These are phyloP conservation scores for Saccharomycopsis fibuligera DNA, from an alignment of 805 yeast species.

Conservation along the genomic window DNA sequence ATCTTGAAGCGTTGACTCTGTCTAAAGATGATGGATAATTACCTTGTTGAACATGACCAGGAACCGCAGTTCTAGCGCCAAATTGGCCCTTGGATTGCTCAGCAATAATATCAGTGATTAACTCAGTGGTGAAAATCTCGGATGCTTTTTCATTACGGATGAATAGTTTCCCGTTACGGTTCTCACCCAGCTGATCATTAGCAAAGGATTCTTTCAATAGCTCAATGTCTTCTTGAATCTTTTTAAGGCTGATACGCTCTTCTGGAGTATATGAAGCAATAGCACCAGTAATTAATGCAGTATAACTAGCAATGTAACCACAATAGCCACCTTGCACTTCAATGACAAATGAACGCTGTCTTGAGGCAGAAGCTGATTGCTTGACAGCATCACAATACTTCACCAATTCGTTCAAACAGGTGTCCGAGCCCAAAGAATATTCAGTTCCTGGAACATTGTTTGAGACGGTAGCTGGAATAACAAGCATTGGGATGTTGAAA, in stretches of 20 bases:
- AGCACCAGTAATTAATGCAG: constrained; percentile 85
- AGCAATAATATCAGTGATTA: constrained; percentile 76
- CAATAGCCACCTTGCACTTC: constrained; percentile 98
- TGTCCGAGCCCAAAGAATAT: constrained; percentile 90
- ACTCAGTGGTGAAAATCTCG: constrained; percentile 70
- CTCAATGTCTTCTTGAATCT: constrained; percentile 70
- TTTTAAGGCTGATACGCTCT: constrained; percentile 59
- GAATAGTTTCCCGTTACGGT: constrained; percentile 71
- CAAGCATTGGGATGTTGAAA: constrained; percentile 88
- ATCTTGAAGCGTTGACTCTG: constrained; percentile 81
- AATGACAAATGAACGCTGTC: constrained; percentile 91
- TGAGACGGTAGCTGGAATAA: constrained; percentile 92
- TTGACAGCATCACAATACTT: constrained; percentile 93
- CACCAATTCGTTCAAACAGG: constrained; percentile 87
- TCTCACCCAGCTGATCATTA: constrained; percentile 59
- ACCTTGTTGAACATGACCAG: constrained; percentile 90
- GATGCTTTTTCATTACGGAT: constrained; percentile 58
- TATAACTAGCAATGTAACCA: constrained; percentile 85
- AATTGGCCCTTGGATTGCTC: constrained; percentile 71
- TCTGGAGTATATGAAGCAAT: constrained; percentile 90
- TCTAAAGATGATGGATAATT: constrained; percentile 76
- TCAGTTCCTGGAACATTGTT: constrained; percentile 99
- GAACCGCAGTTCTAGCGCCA: constrained; percentile 91
- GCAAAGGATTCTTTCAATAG: constrained; percentile 62
- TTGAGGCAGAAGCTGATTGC: constrained; percentile 89